A percentile compares a stretch with the other conserved stretches of the same genome.
Evolutionary conservation across 176 grass and related monocot genomes (phyloP).

Genomic region (Raddia guianensis): DNA sequence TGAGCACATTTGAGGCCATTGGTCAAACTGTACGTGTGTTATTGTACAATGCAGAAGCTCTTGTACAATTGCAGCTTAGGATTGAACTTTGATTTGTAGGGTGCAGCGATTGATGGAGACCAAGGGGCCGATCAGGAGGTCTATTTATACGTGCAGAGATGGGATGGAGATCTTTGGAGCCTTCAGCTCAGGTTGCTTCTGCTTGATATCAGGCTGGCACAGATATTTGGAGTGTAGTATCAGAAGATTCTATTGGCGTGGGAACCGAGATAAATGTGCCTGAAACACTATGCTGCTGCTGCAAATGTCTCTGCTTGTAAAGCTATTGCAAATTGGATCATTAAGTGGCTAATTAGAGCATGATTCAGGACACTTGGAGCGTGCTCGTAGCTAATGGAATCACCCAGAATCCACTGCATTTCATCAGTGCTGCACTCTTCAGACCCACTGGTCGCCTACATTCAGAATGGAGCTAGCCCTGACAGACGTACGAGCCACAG

Average conservation of each 20-base stretch:
- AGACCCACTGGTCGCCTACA: not conserved
- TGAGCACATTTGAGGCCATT: not conserved
- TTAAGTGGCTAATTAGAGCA: not conserved
- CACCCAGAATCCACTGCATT: not conserved
- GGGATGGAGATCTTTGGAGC: constrained; percentile 19
- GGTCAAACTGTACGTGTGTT: not conserved
- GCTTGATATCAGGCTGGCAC: constrained; percentile 12
- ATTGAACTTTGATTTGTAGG: not conserved
- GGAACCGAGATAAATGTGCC: constrained; percentile 28
- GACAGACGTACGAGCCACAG: constrained; percentile 13
- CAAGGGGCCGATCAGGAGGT: not conserved
- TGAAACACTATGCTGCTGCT: constrained; percentile 8
- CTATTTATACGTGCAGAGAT: constrained; percentile 25
- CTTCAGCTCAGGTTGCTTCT: constrained; percentile 29
- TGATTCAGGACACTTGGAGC: constrained; percentile 10
- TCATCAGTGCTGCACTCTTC: constrained; percentile 30
- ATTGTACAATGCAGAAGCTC: not conserved
- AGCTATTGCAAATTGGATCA: not conserved
- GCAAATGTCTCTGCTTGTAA: not conserved
- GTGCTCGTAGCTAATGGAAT: not conserved
- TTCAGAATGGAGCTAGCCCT: not conserved
- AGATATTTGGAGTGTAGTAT: constrained; percentile 29
- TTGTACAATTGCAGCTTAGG: no score
- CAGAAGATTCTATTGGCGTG: constrained; percentile 27
- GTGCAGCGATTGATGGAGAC: constrained; percentile 3